A percentile compares a stretch with the other conserved stretches of the same genome.
Conservation (phyloP, 768 basidiomycete genomes). For the Panellus pusillus region DNA sequence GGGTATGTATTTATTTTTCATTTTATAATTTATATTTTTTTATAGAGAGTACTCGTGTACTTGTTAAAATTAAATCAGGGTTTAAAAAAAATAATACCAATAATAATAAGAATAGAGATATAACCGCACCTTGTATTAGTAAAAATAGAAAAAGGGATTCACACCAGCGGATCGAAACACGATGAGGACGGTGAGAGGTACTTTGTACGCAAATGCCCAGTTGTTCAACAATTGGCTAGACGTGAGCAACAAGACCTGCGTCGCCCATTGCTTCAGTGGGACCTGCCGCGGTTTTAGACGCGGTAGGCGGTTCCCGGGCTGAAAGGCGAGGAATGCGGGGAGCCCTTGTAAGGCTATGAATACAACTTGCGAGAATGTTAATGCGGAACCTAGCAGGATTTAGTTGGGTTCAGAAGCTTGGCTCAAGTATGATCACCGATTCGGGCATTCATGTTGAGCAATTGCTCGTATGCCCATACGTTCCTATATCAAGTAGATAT, state of each 20-base stretch:
- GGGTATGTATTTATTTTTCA: no score
- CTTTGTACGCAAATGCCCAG: slow-evolving; percentile 74
- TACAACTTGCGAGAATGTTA: slow-evolving; percentile 83
- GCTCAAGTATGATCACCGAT: slow-evolving; percentile 46
- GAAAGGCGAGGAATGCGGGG: slow-evolving; percentile 57
- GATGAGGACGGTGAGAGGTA: slow-evolving; percentile 78
- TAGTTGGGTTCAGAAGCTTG: not conserved
- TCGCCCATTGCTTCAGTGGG: slow-evolving; percentile 64
- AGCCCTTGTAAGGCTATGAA: slow-evolving; percentile 72
- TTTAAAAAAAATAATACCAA: no score
- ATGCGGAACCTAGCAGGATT: slow-evolving; percentile 58
- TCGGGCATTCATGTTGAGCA: slow-evolving; percentile 66
- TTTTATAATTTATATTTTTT: no score
- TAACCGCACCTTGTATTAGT: no score
- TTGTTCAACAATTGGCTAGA: slow-evolving; percentile 75
- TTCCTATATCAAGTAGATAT: slow-evolving; percentile 45
- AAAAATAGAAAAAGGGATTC: slow-evolving; percentile 5
- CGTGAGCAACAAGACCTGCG: slow-evolving; percentile 70
- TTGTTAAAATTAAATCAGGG: no score
- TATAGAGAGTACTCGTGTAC: no score
- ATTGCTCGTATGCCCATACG: slow-evolving; percentile 74
- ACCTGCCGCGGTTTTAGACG: slow-evolving; percentile 66
- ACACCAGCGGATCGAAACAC: slow-evolving; percentile 82
- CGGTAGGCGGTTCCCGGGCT: slow-evolving; percentile 39
- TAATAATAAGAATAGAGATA: no score